A percentile compares a stretch with the other conserved stretches of the same genome.
Conservation (phyloP, 2,329 filamentous ascomycete genomes). For the Fusarium sp. region DNA sequence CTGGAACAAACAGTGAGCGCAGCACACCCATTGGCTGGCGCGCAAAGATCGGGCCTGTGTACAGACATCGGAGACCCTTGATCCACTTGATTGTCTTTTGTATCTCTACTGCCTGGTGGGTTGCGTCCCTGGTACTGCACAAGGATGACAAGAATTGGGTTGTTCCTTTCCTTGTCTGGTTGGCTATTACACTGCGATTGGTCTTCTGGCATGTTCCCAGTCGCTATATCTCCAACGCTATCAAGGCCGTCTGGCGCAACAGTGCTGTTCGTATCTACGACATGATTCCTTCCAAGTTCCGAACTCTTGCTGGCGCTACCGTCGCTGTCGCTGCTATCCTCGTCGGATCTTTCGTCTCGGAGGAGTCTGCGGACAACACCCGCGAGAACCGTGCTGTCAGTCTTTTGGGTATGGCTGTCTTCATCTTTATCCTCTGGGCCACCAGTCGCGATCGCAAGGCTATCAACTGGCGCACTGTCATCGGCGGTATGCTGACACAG, state of each 20-base stretch:
- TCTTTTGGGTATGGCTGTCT: conserved; percentile 79
- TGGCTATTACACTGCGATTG: conserved; percentile 78
- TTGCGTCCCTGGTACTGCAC: conserved; percentile 78
- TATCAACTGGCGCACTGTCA: conserved; percentile 81
- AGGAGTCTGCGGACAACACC: conserved; percentile 79
- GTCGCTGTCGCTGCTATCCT: conserved; percentile 78
- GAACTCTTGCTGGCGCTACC: conserved; percentile 70
- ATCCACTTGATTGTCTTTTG: conserved; percentile 59
- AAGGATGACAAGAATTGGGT: conserved; percentile 81
- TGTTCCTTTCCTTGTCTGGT: conserved; percentile 84
- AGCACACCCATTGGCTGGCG: conserved; percentile 18
- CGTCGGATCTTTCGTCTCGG: conserved; percentile 80
- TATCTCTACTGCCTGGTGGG: conserved; percentile 75
- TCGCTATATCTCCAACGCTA: conserved; percentile 72
- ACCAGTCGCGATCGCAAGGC: conserved; percentile 76
- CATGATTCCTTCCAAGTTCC: conserved; percentile 73
- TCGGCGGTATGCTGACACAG: conserved; percentile 88
- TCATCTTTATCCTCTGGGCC: conserved; percentile 72
- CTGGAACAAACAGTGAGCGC: conserved; percentile 38
- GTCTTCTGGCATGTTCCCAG: conserved; percentile 79
- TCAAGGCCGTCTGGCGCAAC: conserved; percentile 74
- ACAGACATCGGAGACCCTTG: conserved; percentile 58
- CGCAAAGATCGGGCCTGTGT: conserved; percentile 51
- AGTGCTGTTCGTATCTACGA: conserved; percentile 69
- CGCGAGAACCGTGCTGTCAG: conserved; percentile 83